These are phyloP conservation scores for Vitis hybrid DNA, from an alignment of 177 flowering plant genomes.

Conservation along the genomic window DNA sequence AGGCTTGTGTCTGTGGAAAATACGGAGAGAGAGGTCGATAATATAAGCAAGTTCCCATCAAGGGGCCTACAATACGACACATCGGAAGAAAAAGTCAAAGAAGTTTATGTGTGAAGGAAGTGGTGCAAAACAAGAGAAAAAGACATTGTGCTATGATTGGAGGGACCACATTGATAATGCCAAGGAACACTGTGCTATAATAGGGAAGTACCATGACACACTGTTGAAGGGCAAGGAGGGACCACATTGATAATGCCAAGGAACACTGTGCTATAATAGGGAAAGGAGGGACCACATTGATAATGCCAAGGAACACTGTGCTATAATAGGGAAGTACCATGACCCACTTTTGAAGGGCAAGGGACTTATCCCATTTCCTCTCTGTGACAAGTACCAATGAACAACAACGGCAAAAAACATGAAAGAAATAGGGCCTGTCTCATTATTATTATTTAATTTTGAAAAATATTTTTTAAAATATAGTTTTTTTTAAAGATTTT, in stretches of 20 bases:
- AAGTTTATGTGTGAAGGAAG: constrained; percentile 16
- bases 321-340: constrained; percentile 5
- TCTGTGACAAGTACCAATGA: constrained; percentile 17
- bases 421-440: background rate
- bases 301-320: background rate
- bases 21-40: background rate
- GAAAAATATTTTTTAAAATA: too few species aligned
- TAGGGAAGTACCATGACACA: constrained; percentile 5
- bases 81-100: constrained; percentile 7
- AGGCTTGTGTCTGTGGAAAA: constrained; percentile 3
- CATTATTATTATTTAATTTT: too few species aligned
- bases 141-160: background rate
- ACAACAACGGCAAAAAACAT: constrained; percentile 5
- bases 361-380: background rate
- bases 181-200: background rate
- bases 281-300: constrained; percentile 7
- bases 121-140: constrained; percentile 15
- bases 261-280: background rate
- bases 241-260: too few species aligned
- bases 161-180: constrained; percentile 5
- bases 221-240: background rate
- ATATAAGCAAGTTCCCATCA: constrained; percentile 1
- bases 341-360: constrained; percentile 1
- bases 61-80: constrained; percentile 8
- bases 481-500: too few species aligned